Base-by-base conservation (phyloP, 2,329 filamentous ascomycete species). In the Curvularia sp. region DNA sequence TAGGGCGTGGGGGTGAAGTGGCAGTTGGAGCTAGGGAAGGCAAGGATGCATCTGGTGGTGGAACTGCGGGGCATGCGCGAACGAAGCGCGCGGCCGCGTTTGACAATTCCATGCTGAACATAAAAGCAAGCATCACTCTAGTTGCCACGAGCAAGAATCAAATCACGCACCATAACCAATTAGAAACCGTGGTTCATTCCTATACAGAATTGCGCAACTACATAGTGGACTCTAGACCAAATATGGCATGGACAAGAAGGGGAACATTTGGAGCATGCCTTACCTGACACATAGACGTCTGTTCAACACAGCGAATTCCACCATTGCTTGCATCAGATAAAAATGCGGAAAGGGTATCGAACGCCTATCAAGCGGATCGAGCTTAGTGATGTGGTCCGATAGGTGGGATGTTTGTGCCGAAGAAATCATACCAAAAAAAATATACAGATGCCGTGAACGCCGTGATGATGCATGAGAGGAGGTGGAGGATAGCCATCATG, bases 361-460 rank as follows among this genome's bases (percentile, higher is more conserved):
- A 67, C 66, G 69, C 68, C 69, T 67, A 51, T 63, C 57, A 59
- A 64, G 63, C 57, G 41, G 56, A 49, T 57, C 53, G 63, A 61
- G 60, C 59, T 70, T 70, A 71, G 68, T 62, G 48, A 55, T 38
- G 50, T 50, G 50, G 54, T 53, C 52, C 64, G 53, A 36, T 9
- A 49, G 42, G 48, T 53, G 36, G 47, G 59, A 28, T 43, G 52
- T 56, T 48, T 53, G 56, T 51, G 49, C 57, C 58, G 48, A 57
- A 55, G 28, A 41, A 41, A 56, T 59, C 69, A 67, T 73, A 71
- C 71, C 68, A 43, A 59, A 27, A 54, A 61, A 27, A 54, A 61
- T 45, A 67, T 69, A 61, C 56, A 62, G 25, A 58, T 62, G 49
- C 59, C 60, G 52, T 55, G n/a, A 66, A 72, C 64, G 67, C 66